Conservation (phyloP, 2,329 filamentous ascomycete species). For the Fusarium falciforme region DNA sequence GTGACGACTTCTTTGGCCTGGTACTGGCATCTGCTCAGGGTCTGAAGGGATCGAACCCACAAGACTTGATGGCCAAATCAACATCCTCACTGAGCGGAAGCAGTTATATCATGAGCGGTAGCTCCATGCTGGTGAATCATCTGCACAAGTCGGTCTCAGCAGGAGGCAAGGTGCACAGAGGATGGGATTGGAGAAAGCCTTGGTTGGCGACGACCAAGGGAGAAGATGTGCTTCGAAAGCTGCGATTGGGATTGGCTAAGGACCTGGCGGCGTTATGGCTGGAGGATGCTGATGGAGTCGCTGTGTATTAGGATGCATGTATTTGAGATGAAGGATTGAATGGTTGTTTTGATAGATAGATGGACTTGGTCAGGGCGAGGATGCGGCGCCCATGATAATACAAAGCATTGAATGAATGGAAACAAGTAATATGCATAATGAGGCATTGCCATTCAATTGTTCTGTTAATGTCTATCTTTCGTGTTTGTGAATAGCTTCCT, state of each 20-base stretch:
- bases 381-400: slow-evolving; percentile 34
- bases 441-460: not conserved
- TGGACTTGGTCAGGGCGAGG: slow-evolving; percentile 13
- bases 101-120: slow-evolving; percentile 78
- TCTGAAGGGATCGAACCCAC: slow-evolving; percentile 70
- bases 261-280: slow-evolving; percentile 79
- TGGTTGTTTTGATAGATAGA: slow-evolving; percentile 19
- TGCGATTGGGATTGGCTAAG: slow-evolving; percentile 79
- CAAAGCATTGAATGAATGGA: slow-evolving; percentile 14
- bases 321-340: slow-evolving; percentile 24
- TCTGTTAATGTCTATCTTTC: not conserved
- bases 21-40: slow-evolving; percentile 78
- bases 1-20: slow-evolving; percentile 81
- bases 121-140: slow-evolving; percentile 74
- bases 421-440: not conserved
- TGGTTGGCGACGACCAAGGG: slow-evolving; percentile 74
- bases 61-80: slow-evolving; percentile 73
- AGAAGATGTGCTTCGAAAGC: slow-evolving; percentile 75
- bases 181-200: slow-evolving; percentile 85
- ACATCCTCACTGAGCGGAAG: slow-evolving; percentile 65
- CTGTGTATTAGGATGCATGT: slow-evolving; percentile 50
- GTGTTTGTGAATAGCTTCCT: not conserved
- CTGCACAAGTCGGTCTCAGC: slow-evolving; percentile 69
- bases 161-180: slow-evolving; percentile 66
- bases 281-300: slow-evolving; percentile 70